These are phyloP conservation scores for Fusarium humuli DNA, from an alignment of 2,329 filamentous ascomycete genomes.

Conservation along the genomic window DNA sequence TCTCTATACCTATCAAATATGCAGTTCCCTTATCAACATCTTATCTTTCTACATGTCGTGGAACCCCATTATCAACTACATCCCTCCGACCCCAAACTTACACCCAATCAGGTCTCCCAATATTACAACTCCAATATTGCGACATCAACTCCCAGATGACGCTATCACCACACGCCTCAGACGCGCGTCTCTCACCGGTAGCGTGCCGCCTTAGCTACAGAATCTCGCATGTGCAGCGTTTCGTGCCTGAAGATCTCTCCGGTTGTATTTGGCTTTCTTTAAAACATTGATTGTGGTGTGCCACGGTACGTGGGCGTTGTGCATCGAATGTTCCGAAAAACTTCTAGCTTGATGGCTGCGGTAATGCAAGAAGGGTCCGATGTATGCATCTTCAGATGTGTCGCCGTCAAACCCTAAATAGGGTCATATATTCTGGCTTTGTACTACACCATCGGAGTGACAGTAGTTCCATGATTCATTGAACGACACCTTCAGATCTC, in stretches of 20 bases:
- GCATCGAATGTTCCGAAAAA: neutral
- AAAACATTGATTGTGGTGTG: neutral
- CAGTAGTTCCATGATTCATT: neutral
- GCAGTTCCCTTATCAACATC: neutral
- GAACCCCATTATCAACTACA: neutral
- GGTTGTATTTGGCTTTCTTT: neutral
- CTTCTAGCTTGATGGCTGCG: neutral
- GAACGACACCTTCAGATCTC: neutral
- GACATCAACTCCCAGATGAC: neutral
- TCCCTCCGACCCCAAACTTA: neutral
- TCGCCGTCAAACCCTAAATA: neutral
- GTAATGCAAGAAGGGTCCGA: constrained; percentile 3
- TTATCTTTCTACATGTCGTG: constrained; percentile 10
- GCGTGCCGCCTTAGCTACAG: neutral
- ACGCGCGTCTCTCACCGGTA: neutral
- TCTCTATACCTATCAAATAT: too few species aligned
- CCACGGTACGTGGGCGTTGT: neutral
- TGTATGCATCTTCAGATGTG: neutral
- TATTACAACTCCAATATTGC: neutral
- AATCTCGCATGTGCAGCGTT: constrained; percentile 20
- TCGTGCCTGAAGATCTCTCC: neutral
- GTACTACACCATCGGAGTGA: neutral
- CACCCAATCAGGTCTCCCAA: constrained; percentile 1
- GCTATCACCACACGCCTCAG: constrained; percentile 1
- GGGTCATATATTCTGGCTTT: accelerated